Evolutionary conservation across 805 yeast genomes (phyloP), one percentile per base, ranked within the genome.

Genomic region (Ogataea methylovora): DNA sequence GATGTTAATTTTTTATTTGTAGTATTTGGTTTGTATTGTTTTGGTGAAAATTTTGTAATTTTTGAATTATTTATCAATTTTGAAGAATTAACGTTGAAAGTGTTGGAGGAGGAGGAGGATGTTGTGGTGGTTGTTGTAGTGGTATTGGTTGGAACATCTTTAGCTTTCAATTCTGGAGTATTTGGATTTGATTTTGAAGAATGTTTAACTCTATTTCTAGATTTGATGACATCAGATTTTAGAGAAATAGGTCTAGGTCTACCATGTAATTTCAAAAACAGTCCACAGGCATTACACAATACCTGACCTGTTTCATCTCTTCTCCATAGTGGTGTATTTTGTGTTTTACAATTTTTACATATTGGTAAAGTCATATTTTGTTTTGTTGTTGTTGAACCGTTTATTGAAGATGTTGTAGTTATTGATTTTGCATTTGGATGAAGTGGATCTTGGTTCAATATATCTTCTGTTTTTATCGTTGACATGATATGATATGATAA

Each of bases 251-350:
- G 97, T 49, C 97, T 70, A 25, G 95, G 85, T 35, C 94, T 73
- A 17, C 96, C 95, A 53, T 88, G 97, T 27, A 88, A 69, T 60
- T 88, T 88, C 39, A 87, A 61, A 50, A 86, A 86, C 32, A 86
- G 65, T 0, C 96, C 96, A 63, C 96, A 86, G 8, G 97, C 97
- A 61, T 88, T 88, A 58, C 97, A 88, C 31, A 88, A 68, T 23
- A 88, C 94, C 48, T 79, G 81, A 12, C 94, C 94, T 9, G 84
- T 75, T 50, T 87, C 96, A 59, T 88, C 96, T 43, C 97, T 69
- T 58, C 97, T 72, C 97, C 97, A 88, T 20, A 88, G 64, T 1
- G 97, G 97, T 2, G 97, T 88, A 2, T 92, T 88, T 38, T 86
- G 83, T 2, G 97, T 88, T 49, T 80, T 73, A 62, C 97, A 88